phyloP scores from a whole-genome alignment of 768 basidiomycete species.

The Amanita subjunquillea region DNA sequence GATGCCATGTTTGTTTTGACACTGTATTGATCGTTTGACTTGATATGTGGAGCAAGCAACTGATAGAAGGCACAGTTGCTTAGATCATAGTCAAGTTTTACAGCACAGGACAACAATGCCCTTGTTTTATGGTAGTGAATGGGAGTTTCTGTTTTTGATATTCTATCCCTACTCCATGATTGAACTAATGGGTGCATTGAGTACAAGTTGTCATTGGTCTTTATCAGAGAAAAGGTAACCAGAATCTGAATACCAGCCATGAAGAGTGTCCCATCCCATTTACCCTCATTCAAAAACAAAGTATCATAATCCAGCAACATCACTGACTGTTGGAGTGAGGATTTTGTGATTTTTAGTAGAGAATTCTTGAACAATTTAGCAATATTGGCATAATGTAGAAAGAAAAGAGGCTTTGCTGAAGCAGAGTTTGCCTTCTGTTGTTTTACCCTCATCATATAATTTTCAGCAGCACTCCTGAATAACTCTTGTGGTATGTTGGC shows the following conservation, averaged over 20 bases:
- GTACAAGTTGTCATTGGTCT: conserved; percentile 1
- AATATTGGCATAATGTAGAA: no score
- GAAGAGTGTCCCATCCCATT: conserved; percentile 10
- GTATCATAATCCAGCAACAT: not conserved
- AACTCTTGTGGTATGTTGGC: not conserved
- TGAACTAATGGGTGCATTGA: conserved; percentile 9
- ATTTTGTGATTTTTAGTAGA: no score
- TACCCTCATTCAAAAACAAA: not conserved
- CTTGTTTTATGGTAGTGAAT: not conserved
- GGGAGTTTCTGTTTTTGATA: not conserved
- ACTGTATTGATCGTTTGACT: not conserved
- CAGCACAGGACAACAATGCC: not conserved
- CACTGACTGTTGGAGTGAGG: no score
- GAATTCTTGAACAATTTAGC: no score
- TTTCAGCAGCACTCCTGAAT: not conserved
- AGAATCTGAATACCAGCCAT: conserved; percentile 10
- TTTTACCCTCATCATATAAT: not conserved
- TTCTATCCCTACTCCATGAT: not conserved
- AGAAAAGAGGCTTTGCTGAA: not conserved
- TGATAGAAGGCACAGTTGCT: not conserved
- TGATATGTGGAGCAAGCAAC: not conserved
- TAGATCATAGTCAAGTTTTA: not conserved
- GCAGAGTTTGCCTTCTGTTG: not conserved
- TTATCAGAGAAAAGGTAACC: conserved; percentile 9
- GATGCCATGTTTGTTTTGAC: not conserved